Evolutionary conservation across 495 filamentous ascomycete genomes (phyloP).

Genomic region (Aspergillus diversus): DNA sequence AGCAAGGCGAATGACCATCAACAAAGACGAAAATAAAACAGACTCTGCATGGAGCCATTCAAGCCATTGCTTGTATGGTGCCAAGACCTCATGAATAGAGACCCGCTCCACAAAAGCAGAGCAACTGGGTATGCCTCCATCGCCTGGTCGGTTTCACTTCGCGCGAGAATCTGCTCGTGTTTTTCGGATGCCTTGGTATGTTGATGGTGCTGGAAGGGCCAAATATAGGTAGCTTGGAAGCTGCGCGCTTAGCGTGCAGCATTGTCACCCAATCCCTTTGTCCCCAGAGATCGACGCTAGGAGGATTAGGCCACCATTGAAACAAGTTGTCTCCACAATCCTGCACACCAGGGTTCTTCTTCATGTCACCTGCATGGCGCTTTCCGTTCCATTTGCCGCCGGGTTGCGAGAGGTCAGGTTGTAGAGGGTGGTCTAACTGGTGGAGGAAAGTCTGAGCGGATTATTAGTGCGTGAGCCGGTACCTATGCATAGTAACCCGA

Average conservation of each 20-base stretch:
- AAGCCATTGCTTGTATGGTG: background rate
- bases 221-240: conserved; percentile 19
- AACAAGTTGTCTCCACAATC: conserved; percentile 4
- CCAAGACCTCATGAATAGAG: conserved; percentile 6
- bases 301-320: conserved; percentile 11
- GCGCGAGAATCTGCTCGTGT: conserved; percentile 6
- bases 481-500: background rate
- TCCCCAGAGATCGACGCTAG: conserved; percentile 11
- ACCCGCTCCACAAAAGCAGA: conserved; percentile 5
- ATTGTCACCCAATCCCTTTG: conserved; percentile 24
- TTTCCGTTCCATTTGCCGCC: conserved; percentile 22
- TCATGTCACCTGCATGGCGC: conserved; percentile 10
- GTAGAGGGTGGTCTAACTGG: conserved; percentile 7
- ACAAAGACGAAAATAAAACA: conserved; percentile 6
- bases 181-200: conserved; percentile 7
- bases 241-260: conserved; percentile 25
- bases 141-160: conserved; percentile 24
- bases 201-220: conserved; percentile 21
- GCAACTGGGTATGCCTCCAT: background rate
- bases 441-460: background rate
- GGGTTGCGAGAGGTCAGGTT: conserved; percentile 6
- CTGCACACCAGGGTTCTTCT: background rate
- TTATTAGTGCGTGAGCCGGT: background rate
- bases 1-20: background rate
- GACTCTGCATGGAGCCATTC: background rate